Evolutionary conservation across 108 stramenopile species (phyloP).

Genomic region (Cyclotella kingstonii): DNA sequence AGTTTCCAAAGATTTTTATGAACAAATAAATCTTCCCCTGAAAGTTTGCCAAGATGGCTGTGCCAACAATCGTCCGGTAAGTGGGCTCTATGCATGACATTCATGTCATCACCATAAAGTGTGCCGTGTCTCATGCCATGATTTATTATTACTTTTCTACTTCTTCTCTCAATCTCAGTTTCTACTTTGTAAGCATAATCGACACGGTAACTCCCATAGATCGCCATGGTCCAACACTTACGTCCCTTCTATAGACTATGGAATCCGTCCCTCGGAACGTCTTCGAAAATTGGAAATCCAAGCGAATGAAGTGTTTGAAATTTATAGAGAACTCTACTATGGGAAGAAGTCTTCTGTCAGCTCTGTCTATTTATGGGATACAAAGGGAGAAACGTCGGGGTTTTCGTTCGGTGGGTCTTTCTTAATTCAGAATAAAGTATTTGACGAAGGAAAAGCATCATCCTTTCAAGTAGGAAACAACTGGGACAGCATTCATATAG

Average conservation of each 20-base stretch:
- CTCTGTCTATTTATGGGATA: slow-evolving; percentile 86
- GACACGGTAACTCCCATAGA: slow-evolving; percentile 43
- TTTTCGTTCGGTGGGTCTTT: slow-evolving; percentile 74
- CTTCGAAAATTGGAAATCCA: slow-evolving; percentile 49
- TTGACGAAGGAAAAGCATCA: slow-evolving; percentile 20
- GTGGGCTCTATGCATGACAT: no score
- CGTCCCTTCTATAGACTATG: slow-evolving; percentile 27
- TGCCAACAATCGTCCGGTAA: slow-evolving; percentile 4
- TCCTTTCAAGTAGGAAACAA: slow-evolving; percentile 7
- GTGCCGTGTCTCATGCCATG: no score
- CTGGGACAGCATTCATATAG: slow-evolving; percentile 93
- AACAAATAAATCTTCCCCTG: slow-evolving; percentile 12
- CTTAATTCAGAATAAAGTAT: slow-evolving; percentile 79
- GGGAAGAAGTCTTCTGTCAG: slow-evolving; percentile 66
- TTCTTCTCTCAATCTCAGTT: no score
- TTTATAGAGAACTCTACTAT: slow-evolving; percentile 92
- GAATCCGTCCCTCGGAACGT: slow-evolving; percentile 25
- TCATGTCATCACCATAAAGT: no score
- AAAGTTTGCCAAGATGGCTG: slow-evolving; percentile 3
- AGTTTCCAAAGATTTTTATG: slow-evolving; percentile 9
- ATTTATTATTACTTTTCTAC: no score
- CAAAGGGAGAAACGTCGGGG: slow-evolving; percentile 3
- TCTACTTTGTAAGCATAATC: slow-evolving; percentile 46
- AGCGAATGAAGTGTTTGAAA: slow-evolving; percentile 91
- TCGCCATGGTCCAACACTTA: slow-evolving; percentile 64